Evolutionary conservation across 768 basidiomycete species (phyloP), one percentile per base, ranked within the genome.

Genomic region (Tulasnella sp.): DNA sequence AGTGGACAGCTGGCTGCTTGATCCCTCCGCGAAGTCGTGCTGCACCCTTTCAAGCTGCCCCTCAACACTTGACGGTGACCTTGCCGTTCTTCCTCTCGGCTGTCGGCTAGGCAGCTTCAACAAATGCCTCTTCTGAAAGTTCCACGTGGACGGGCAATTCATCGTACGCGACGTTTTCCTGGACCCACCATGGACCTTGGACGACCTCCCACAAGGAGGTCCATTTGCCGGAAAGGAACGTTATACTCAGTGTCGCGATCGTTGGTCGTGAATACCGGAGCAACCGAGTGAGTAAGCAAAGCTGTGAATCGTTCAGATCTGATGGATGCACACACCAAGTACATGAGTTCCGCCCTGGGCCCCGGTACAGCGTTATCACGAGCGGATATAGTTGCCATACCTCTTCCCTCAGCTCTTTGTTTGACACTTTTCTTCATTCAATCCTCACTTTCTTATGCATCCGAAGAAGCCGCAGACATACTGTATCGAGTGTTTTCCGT

Each of bases 91-190:
- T 62, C n/a, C 21, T 62, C 80, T 84, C 82, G 31, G 86, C 88
- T 62, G 81, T 84, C 36, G 91, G 82, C 1, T 81, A 84, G 1
- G 88, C 85, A n/a, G 85, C 84, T 75, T 85, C 81, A 42, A 83
- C 84, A 19, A 81, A 80, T 74, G 58, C n/a, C 27, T n/a, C 58
- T 24, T 62, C 58, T n/a, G 58, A 62, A 62, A 86, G 84, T 1
- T 88, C 89, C 48, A 93, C 89, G 89, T 89, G 93, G 38, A 93
- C 89, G 19, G 92, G 92, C 56, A 93, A 88, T 78, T 89, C 88
- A 82, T 91, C 88, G 46, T 92, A 84, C 36, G 91, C 88, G n/a
- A 92, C 90, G 77, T 88, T 85, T 81, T 91, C 90, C 75, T 88
- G 88, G 80, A 93, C 85, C 92, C 92, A 93, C 24, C 82, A 81